Conservation (phyloP, 345 rosid genomes). For the Eucalyptus fibrosa region DNA sequence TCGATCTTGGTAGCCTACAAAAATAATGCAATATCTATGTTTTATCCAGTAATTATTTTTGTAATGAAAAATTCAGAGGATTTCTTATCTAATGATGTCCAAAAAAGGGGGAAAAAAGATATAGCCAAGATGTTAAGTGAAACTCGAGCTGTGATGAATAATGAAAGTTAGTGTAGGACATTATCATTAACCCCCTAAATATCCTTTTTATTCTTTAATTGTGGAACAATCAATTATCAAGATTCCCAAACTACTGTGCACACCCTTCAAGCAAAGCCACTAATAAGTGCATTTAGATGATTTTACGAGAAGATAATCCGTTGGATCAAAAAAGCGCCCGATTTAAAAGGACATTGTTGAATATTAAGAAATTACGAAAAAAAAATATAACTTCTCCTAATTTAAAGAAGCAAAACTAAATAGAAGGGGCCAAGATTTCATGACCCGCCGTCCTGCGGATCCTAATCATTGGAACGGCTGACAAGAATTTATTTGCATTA, state of each 20-base stretch:
- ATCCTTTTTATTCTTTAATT: background rate
- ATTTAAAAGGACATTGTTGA: background rate
- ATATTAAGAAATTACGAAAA: background rate
- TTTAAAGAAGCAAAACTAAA: background rate
- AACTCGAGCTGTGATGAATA: background rate
- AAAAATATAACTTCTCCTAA: background rate
- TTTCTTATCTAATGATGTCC: background rate
- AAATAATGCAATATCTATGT: no score
- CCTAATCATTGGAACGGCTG: background rate
- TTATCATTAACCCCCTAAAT: background rate
- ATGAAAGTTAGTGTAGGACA: background rate
- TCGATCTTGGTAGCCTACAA: background rate
- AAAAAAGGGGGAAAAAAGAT: background rate
- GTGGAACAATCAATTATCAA: background rate
- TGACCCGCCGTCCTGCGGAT: background rate
- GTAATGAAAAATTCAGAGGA: background rate
- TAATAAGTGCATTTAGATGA: background rate
- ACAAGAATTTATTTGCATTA: background rate
- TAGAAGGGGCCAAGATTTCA: background rate
- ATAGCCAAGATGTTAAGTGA: background rate
- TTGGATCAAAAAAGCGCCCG: background rate
- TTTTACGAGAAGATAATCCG: background rate
- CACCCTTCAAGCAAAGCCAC: background rate
- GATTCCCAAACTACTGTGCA: background rate
- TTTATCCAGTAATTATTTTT: background rate